Conservation (phyloP, 2,329 filamentous ascomycete genomes). For the Zymoseptoria crescenta region DNA sequence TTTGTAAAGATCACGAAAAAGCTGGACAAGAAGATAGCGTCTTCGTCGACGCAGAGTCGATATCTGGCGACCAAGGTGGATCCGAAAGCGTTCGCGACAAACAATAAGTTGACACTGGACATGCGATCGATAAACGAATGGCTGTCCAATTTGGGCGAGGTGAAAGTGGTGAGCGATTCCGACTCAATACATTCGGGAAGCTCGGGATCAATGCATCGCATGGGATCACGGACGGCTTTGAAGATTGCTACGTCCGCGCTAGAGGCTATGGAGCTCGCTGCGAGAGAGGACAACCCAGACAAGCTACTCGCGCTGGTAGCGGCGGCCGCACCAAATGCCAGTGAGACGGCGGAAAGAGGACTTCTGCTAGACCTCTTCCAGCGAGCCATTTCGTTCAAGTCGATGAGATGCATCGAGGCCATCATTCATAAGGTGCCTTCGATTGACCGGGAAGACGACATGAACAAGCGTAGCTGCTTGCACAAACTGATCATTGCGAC, state of each 20-base stretch:
- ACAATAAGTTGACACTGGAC: constrained; percentile 49
- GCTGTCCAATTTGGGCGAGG: constrained; percentile 73
- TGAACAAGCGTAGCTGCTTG: constrained; percentile 88
- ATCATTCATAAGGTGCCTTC: constrained; percentile 62
- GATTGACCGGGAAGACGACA: constrained; percentile 80
- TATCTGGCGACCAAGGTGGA: constrained; percentile 91
- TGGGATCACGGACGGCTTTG: constrained; percentile 66
- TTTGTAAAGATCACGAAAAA: constrained; percentile 99
- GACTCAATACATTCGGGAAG: constrained; percentile 56
- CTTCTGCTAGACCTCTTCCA: constrained; percentile 76
- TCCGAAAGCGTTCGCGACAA: constrained; percentile 78
- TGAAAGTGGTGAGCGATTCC: constrained; percentile 67
- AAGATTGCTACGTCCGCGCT: constrained; percentile 61
- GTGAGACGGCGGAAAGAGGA: constrained; percentile 48
- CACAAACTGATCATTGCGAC: constrained; percentile 90
- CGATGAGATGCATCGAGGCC: constrained; percentile 61
- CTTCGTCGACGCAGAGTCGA: constrained; percentile 63
- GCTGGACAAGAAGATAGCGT: constrained; percentile 84
- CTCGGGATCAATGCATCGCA: constrained; percentile 63
- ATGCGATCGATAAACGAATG: constrained; percentile 77
- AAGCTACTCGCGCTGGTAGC: constrained; percentile 43
- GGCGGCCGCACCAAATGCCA: constrained; percentile 27
- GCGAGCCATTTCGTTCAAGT: constrained; percentile 62
- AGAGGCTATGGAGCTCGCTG: constrained; percentile 64
- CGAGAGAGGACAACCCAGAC: constrained; percentile 58